phyloP scores from a whole-genome alignment of 306 rosid species.

The Elaeagnus macrophylla region DNA sequence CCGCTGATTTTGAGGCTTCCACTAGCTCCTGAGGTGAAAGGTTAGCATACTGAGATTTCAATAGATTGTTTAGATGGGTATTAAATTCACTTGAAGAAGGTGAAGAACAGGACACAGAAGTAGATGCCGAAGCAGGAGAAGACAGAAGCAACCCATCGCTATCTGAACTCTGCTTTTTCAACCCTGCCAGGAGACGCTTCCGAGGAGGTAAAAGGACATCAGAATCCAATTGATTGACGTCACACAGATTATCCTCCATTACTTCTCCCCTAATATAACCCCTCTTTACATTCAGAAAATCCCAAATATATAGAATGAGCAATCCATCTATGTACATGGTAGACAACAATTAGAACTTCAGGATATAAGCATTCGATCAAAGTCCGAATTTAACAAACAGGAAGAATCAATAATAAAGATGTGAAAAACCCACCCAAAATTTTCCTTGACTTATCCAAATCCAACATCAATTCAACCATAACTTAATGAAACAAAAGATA shows the following conservation, averaged over 20 bases:
- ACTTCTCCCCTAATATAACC: constrained; percentile 20
- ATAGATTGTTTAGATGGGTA: constrained; percentile 49
- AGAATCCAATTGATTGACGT: constrained; percentile 66
- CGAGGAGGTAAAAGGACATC: constrained; percentile 95
- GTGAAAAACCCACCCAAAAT: background rate
- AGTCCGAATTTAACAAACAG: background rate
- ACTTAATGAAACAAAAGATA: background rate
- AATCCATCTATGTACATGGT: constrained; percentile 22
- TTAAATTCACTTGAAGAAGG: constrained; percentile 57
- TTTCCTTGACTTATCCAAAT: background rate
- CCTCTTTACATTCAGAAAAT: constrained; percentile 24
- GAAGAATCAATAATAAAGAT: constrained; percentile 1
- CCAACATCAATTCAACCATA: background rate
- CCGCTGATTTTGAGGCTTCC: constrained; percentile 56
- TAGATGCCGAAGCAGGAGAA: constrained; percentile 12
- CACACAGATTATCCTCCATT: constrained; percentile 73
- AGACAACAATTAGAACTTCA: constrained; percentile 6
- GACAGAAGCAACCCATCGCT: constrained; percentile 30
- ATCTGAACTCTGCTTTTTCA: constrained; percentile 71
- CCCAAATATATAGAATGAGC: constrained; percentile 24
- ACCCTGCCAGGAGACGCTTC: constrained; percentile 91
- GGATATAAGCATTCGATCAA: background rate
- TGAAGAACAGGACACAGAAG: constrained; percentile 36
- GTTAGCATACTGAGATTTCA: constrained; percentile 53
- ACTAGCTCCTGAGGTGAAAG: constrained; percentile 63